Percentiles rank a stretch among this genome's conserved stretches.
Evolutionary conservation across 2,329 filamentous ascomycete genomes (phyloP).

Genomic region (Colletotrichum eremochloae): DNA sequence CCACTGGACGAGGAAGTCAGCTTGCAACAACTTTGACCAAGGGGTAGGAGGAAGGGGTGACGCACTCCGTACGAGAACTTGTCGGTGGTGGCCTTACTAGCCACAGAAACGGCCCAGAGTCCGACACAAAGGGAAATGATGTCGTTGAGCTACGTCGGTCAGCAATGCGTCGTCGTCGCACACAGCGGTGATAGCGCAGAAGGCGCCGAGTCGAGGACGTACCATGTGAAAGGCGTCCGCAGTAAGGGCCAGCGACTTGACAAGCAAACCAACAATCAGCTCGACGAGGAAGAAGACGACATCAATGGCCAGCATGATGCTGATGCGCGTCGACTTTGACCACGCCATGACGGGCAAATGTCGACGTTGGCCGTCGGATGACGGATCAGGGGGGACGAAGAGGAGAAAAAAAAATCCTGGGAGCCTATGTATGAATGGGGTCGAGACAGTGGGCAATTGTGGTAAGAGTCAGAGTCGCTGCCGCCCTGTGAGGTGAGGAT

Average conservation of each 20-base stretch:
- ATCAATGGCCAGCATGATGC: slow-evolving; percentile 93
- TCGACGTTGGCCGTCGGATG: slow-evolving; percentile 13
- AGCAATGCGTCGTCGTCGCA: slow-evolving; percentile 42
- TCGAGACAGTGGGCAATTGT: slow-evolving; percentile 27
- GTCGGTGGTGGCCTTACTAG: slow-evolving; percentile 86
- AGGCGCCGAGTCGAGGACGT: slow-evolving; percentile 47
- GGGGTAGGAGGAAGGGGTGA: slow-evolving; percentile 43
- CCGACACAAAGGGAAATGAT: slow-evolving; percentile 94
- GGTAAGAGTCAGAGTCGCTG: slow-evolving; percentile 17
- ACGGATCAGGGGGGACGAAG: background rate
- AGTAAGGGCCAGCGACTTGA: slow-evolving; percentile 92
- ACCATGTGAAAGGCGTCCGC: slow-evolving; percentile 99
- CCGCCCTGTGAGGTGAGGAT: slow-evolving; percentile 16
- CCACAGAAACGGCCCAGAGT: slow-evolving; percentile 93
- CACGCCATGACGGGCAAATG: slow-evolving; percentile 73
- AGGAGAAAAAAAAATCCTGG: background rate
- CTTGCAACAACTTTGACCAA: background rate
- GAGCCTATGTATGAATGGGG: slow-evolving; percentile 15
- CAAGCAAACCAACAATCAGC: slow-evolving; percentile 85
- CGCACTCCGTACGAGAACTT: slow-evolving; percentile 94
- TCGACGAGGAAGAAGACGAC: slow-evolving; percentile 91
- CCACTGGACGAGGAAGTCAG: slow-evolving; percentile 70
- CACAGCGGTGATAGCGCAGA: background rate
- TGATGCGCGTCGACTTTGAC: slow-evolving; percentile 93
- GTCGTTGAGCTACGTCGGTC: slow-evolving; percentile 83